Evolutionary conservation across 805 yeast species (phyloP).

Genomic region (Kluyveromyces wickerhamii): DNA sequence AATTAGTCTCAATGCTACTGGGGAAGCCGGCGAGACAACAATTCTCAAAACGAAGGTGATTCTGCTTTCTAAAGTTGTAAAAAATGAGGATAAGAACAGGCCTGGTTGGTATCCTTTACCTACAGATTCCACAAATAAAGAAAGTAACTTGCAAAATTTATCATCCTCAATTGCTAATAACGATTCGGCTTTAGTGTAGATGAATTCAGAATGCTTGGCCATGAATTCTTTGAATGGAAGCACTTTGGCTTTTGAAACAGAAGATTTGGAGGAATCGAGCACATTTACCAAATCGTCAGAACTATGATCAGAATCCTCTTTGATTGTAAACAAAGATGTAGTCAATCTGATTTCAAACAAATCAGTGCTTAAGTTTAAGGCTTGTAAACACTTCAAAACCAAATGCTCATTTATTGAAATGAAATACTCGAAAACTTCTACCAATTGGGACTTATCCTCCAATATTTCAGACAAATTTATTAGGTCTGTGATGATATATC

Average conservation of each 20-base stretch:
- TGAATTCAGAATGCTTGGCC: constrained; percentile 22
- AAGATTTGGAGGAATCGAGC: constrained; percentile 14
- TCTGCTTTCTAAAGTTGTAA: constrained; percentile 35
- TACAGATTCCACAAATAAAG: constrained; percentile 40
- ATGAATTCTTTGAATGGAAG: constrained; percentile 25
- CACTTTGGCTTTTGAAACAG: constrained; percentile 20
- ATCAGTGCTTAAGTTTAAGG: constrained; percentile 33
- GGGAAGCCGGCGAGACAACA: constrained; percentile 49
- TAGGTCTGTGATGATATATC: constrained; percentile 33
- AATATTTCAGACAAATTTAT: constrained; percentile 31
- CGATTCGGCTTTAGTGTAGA: constrained; percentile 27
- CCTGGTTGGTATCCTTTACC: constrained; percentile 27
- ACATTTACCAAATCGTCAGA: constrained; percentile 29
- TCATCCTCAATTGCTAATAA: constrained; percentile 26
- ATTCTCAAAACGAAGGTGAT: constrained; percentile 55
- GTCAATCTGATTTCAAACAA: constrained; percentile 59
- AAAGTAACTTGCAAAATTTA: constrained; percentile 37
- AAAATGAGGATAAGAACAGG: constrained; percentile 29
- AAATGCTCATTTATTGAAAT: constrained; percentile 31
- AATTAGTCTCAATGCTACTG: constrained; percentile 46
- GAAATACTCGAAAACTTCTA: constrained; percentile 35
- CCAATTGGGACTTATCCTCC: constrained; percentile 33
- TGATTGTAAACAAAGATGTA: constrained; percentile 41
- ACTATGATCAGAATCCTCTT: constrained; percentile 14
- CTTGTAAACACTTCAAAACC: constrained; percentile 33